These are phyloP conservation scores for Xylaria sp. DNA, from an alignment of 2,329 filamentous ascomycete species.

Conservation along the genomic window DNA sequence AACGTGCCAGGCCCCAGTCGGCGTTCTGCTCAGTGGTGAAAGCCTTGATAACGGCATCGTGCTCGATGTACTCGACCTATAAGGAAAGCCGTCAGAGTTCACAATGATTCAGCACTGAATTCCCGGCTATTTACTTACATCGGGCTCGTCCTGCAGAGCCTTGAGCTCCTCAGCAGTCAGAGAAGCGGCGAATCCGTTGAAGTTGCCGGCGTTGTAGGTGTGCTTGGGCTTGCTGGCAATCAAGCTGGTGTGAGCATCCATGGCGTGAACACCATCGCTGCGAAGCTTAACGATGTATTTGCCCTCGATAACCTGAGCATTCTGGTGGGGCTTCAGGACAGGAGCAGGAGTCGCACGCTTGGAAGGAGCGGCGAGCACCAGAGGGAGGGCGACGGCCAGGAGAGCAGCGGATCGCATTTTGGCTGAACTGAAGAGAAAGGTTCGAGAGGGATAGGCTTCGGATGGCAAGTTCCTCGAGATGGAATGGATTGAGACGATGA, in stretches of 20 bases:
- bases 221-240: slow-evolving; percentile 31
- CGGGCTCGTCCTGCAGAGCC: slow-evolving; percentile 35
- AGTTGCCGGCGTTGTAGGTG: slow-evolving; percentile 30
- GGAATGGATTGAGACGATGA: slow-evolving; percentile 13
- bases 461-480: slow-evolving; percentile 10
- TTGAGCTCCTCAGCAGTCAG: slow-evolving; percentile 40
- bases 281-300: slow-evolving; percentile 45
- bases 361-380: slow-evolving; percentile 30
- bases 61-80: slow-evolving; percentile 34
- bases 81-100: background rate
- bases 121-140: slow-evolving; percentile 31
- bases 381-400: slow-evolving; percentile 28
- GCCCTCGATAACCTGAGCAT: slow-evolving; percentile 29
- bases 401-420: slow-evolving; percentile 29
- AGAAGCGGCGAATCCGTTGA: slow-evolving; percentile 40
- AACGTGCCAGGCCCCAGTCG: slow-evolving; percentile 42
- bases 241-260: slow-evolving; percentile 31
- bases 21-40: slow-evolving; percentile 27
- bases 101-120: too few relatives aligned
- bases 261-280: slow-evolving; percentile 26
- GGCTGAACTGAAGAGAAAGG: slow-evolving; percentile 3
- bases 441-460: slow-evolving; percentile 9
- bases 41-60: slow-evolving; percentile 29
- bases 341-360: slow-evolving; percentile 29
- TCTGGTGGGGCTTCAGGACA: slow-evolving; percentile 26